Evolutionary conservation across 805 yeast genomes (phyloP), one percentile per base, ranked within the genome.

Genomic region (Kluyveromyces lactis): DNA sequence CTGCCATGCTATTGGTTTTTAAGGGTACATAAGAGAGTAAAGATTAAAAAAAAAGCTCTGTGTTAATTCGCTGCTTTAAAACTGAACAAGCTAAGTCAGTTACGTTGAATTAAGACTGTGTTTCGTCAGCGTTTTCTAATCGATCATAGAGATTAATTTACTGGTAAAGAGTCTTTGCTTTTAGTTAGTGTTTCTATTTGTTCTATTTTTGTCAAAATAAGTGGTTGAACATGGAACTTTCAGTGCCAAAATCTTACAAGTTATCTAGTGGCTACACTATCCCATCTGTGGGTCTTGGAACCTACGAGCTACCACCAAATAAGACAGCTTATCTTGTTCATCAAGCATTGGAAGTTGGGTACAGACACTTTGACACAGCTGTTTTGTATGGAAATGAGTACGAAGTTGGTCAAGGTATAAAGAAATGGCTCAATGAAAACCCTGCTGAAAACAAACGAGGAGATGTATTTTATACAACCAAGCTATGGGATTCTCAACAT

Each of bases 291-390:
- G 85, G 75, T 0, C 62, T 71, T 15, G 85, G 86, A 1, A 70
- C 76, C 4, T 78, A 71, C 58, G 50, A 61, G 21, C 48, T 75
- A 3, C 66, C 75, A 3, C 42, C 51, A 1, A 47, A 49, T 0
- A 61, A 62, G 7, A 66, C 79, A 1, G 42, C 57, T 3, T 60
- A 65, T 0, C 51, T 76, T 19, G 80, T 77, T 0, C 66, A 71
- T 47, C 55, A 67, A 23, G 92, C 89, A 1, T 67, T 84, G 42
- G 59, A 67, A 24, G 63, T 56, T 11, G 94, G 94, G 0, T 84
- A 81, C 56, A 71, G 92, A 48, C 90, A 80, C 51, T 63, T 84
- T 42, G 92, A 85, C 53, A 66, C 80, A 15, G 95, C 95, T 5
- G 76, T 70, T 8, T 58, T 59, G n/a, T 85, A 85, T 62, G 62